phyloP scores from a whole-genome alignment of 129 eudicot species.

The Tagetes patula region DNA sequence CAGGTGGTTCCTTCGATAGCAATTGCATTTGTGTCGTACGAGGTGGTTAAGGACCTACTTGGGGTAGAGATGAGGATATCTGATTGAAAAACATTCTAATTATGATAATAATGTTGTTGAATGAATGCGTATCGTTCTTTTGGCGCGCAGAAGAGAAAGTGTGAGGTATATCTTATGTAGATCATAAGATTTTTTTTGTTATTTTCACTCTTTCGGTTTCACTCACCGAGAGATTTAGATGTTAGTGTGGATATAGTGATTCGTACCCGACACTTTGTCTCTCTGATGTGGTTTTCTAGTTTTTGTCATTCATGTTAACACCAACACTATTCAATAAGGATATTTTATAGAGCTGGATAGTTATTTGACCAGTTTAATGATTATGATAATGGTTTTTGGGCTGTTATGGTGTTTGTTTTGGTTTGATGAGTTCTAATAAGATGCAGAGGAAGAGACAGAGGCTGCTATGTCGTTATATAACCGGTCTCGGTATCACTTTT shows the following conservation, averaged over 20 bases:
- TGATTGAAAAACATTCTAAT: conserved; percentile 40
- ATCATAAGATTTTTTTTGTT: conserved; percentile 12
- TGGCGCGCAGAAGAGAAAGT: conserved; percentile 31
- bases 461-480: too few relatives aligned
- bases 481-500: background rate
- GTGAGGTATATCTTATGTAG: conserved; percentile 36
- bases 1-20: conserved; percentile 87
- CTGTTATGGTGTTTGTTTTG: too few relatives aligned
- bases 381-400: background rate
- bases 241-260: conserved; percentile 46
- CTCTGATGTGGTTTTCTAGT: conserved; percentile 30
- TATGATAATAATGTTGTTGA: background rate
- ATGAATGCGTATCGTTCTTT: conserved; percentile 23
- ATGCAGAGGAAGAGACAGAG: too few relatives aligned
- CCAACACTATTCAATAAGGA: conserved; percentile 49
- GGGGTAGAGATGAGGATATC: conserved; percentile 86
- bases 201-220: conserved; percentile 17
- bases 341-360: conserved; percentile 29
- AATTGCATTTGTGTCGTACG: conserved; percentile 73
- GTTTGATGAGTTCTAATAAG: too few relatives aligned
- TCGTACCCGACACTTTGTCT: conserved; percentile 13
- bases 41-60: conserved; percentile 69
- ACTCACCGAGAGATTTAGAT: conserved; percentile 36
- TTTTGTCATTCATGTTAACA: conserved; percentile 22
- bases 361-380: conserved; percentile 21